Percentiles rank a stretch among this genome's conserved stretches.
These are phyloP conservation scores for Puccinellia tenuiflora DNA, from an alignment of 176 grass and related monocot species.

Conservation along the genomic window DNA sequence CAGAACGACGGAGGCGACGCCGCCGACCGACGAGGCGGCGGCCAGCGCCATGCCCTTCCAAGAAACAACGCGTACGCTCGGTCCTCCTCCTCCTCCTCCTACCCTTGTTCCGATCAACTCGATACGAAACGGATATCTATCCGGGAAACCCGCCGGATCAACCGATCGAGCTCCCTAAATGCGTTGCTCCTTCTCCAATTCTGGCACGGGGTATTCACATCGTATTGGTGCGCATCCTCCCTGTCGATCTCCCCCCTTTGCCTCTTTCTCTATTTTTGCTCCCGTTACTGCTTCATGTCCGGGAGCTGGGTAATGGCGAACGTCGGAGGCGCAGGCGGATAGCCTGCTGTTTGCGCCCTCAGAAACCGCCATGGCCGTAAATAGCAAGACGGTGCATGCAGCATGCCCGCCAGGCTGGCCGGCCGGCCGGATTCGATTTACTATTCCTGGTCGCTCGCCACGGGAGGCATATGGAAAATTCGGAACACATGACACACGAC, in stretches of 20 bases:
- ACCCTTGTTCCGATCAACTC: neutral
- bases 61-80: neutral
- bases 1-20: neutral
- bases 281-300: neutral
- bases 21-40: conserved; percentile 15
- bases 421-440: neutral
- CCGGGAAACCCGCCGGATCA: neutral
- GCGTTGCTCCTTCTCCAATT: neutral
- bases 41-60: conserved; percentile 14
- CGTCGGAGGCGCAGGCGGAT: neutral
- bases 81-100: neutral
- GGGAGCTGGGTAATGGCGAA: conserved; percentile 20
- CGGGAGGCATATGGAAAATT: neutral
- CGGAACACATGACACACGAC: neutral
- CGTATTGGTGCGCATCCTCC: neutral
- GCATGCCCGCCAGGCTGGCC: neutral
- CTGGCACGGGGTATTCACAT: neutral
- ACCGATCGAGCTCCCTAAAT: neutral
- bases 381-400: conserved; percentile 13
- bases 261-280: conserved; percentile 4
- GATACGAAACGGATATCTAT: neutral
- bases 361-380: conserved; percentile 32
- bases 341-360: conserved; percentile 13
- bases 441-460: neutral
- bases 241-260: neutral